A percentile compares a stretch with the other conserved stretches of the same genome.
phyloP scores from a whole-genome alignment of 164 flowering plant species.

The grape (Vitis vinifera) region ASM3070453v1 NC_081810.1:22959001-22959500 shows the following conservation, averaged over 20 bases:
- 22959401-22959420: slow-evolving; percentile 50
- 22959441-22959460: slow-evolving; percentile 54
- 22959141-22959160: no score
- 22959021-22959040: slow-evolving; percentile 40
- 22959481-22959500: slow-evolving; percentile 42
- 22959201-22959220: slow-evolving; percentile 9
- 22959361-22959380: not conserved
- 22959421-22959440: slow-evolving; percentile 38
- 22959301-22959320: not conserved
- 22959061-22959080: no score
- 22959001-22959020: slow-evolving; percentile 33
- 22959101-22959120: no score
- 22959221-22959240: slow-evolving; percentile 1
- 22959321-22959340: not conserved
- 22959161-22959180: not conserved
- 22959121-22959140: no score
- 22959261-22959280: slow-evolving; percentile 28
- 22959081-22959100: not conserved
- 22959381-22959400: slow-evolving; percentile 43
- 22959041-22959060: slow-evolving; percentile 39
- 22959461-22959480: slow-evolving; percentile 29
- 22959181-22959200: slow-evolving; percentile 27
- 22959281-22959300: slow-evolving; percentile 32
- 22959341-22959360: not conserved
- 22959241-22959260: slow-evolving; percentile 24